These are phyloP conservation scores for Thuidium tamariscinum DNA, from an alignment of 225 moss, liverwort and hornwort genomes.

Conservation along the genomic window DNA sequence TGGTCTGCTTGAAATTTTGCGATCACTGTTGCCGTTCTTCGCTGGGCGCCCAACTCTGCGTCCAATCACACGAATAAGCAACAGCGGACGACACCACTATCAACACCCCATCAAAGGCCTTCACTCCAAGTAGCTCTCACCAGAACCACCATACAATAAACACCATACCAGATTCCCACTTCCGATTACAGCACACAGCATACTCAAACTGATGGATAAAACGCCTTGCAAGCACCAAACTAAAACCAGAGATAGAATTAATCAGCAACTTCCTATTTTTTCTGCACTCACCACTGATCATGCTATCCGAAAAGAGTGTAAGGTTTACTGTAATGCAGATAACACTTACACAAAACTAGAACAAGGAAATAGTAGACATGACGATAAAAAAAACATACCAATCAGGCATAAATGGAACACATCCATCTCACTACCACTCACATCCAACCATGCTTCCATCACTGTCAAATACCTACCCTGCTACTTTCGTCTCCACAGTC, in stretches of 20 bases:
- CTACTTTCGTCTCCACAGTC: conserved; percentile 33
- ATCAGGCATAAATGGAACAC: neutral
- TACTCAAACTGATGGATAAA: neutral
- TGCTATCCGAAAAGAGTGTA: neutral
- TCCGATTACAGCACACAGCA: neutral
- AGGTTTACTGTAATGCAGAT: neutral
- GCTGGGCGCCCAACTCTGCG: conserved; percentile 74
- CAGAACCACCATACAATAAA: neutral
- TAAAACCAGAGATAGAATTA: neutral
- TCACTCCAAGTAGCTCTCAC: neutral
- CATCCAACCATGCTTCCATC: neutral
- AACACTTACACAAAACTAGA: neutral
- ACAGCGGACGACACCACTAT: neutral
- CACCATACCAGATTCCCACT: neutral
- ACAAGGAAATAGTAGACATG: neutral
- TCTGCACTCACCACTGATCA: neutral
- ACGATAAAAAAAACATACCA: neutral
- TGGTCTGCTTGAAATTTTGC: conserved; percentile 69
- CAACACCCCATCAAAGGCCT: neutral
- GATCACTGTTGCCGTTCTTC: conserved; percentile 67
- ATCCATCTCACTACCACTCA: neutral
- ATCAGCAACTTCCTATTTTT: neutral
- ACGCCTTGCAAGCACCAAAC: neutral
- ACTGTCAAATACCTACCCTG: conserved; percentile 8
- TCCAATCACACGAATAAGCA: neutral